Conservation (phyloP, 352 stramenopile genomes). For the Phytophthora rubi region DNA sequence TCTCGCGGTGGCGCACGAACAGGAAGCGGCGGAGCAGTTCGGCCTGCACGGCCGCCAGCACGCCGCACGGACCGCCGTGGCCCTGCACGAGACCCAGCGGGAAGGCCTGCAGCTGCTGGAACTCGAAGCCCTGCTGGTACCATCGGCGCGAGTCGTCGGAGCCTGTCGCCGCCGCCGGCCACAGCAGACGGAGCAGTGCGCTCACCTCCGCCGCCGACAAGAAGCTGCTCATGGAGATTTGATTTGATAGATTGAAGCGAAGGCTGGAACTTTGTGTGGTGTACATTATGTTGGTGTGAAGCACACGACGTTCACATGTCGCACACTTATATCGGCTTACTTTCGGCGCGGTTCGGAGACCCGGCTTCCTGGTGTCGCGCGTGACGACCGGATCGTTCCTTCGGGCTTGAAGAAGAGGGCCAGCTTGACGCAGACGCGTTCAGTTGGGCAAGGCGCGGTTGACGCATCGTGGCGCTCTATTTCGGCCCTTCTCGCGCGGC, state of each 20-base stretch:
- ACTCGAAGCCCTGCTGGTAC: conserved; percentile 66
- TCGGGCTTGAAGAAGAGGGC: conserved; percentile 33
- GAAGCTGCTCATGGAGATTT: conserved; percentile 16
- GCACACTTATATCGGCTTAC: background rate
- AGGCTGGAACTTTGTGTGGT: background rate
- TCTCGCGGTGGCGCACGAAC: conserved; percentile 38
- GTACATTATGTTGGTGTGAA: background rate
- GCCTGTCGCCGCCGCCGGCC: conserved; percentile 30
- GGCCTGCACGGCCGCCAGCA: conserved; percentile 81
- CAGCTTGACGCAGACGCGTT: conserved; percentile 6
- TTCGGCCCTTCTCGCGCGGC: conserved; percentile 16
- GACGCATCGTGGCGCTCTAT: conserved; percentile 26
- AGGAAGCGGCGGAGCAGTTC: conserved; percentile 69
- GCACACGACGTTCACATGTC: conserved; percentile 3
- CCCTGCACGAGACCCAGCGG: conserved; percentile 73
- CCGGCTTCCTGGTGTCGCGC: too few species aligned
- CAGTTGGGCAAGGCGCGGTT: conserved; percentile 11
- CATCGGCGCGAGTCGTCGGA: conserved; percentile 55
- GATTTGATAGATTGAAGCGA: conserved; percentile 7
- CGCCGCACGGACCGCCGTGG: conserved; percentile 82
- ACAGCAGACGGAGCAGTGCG: conserved; percentile 51
- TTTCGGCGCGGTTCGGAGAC: background rate
- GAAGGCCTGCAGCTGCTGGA: conserved; percentile 42
- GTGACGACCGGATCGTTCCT: conserved; percentile 11
- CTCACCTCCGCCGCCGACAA: conserved; percentile 15